A percentile compares a stretch with the other conserved stretches of the same genome.
Evolutionary conservation across 2,329 filamentous ascomycete species (phyloP).

Genomic region (Microascus cirrosus): DNA sequence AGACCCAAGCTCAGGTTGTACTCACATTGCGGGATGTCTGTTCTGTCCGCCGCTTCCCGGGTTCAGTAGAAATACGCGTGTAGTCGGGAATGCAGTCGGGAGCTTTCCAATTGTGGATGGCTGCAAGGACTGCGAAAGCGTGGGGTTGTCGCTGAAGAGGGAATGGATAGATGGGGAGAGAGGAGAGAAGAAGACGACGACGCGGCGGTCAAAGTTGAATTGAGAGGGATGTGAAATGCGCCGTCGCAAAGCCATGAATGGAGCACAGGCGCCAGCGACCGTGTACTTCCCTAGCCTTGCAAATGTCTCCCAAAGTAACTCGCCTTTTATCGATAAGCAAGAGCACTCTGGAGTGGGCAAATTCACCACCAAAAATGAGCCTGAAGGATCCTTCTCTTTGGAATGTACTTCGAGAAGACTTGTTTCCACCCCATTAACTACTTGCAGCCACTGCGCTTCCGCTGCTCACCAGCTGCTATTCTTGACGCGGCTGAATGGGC

Average conservation of each 20-base stretch:
- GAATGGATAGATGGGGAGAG: slow-evolving; percentile 6
- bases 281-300: not conserved
- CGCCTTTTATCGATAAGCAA: not conserved
- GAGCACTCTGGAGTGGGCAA: not conserved
- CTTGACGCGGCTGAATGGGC: not conserved
- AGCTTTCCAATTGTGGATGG: not conserved
- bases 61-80: slow-evolving; percentile 10
- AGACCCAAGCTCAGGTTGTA: slow-evolving; percentile 1
- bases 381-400: no score
- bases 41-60: not conserved
- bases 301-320: not conserved
- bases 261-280: not conserved
- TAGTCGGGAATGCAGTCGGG: slow-evolving; percentile 10
- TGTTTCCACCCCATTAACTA: not conserved
- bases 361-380: not conserved
- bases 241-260: not conserved
- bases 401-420: not conserved
- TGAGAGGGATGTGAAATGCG: not conserved
- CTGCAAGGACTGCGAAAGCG: slow-evolving; percentile 11
- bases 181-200: slow-evolving; percentile 10
- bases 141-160: slow-evolving; percentile 25
- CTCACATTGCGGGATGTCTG: slow-evolving; percentile 3
- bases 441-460: not conserved
- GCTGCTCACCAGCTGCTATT: not conserved
- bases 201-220: slow-evolving; percentile 10